These are phyloP conservation scores for Calycina marina DNA, from an alignment of 2,329 filamentous ascomycete species.

Conservation along the genomic window DNA sequence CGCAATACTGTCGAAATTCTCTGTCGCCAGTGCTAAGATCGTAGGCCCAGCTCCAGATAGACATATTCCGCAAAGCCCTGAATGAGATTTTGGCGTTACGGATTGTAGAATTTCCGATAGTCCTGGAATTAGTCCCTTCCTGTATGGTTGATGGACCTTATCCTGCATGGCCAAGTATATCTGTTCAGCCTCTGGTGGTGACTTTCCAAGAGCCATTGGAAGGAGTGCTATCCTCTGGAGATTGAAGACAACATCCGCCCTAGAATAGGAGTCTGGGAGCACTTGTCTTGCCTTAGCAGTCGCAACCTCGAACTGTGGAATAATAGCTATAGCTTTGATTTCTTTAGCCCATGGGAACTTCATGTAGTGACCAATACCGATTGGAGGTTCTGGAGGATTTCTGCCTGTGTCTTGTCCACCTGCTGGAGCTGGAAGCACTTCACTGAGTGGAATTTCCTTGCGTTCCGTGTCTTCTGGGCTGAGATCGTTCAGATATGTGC, in stretches of 20 bases:
- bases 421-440: slow-evolving; percentile 80
- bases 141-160: slow-evolving; percentile 93
- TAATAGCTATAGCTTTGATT: slow-evolving; percentile 94
- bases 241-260: slow-evolving; percentile 81
- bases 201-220: slow-evolving; percentile 76
- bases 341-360: slow-evolving; percentile 88
- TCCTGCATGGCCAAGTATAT: slow-evolving; percentile 99
- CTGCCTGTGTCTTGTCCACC: slow-evolving; percentile 84
- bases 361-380: slow-evolving; percentile 90
- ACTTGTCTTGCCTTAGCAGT: slow-evolving; percentile 83
- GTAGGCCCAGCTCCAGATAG: slow-evolving; percentile 90
- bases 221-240: slow-evolving; percentile 85
- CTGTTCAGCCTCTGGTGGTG: slow-evolving; percentile 79
- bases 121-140: slow-evolving; percentile 80
- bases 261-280: slow-evolving; percentile 63
- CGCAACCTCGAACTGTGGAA: slow-evolving; percentile 90
- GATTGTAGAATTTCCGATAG: slow-evolving; percentile 81
- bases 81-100: slow-evolving; percentile 76
- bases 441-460: slow-evolving; percentile 84
- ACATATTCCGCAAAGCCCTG: slow-evolving; percentile 84
- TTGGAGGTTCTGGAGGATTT: slow-evolving; percentile 73
- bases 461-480: slow-evolving; percentile 78
- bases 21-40: slow-evolving; percentile 81
- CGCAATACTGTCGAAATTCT: slow-evolving; percentile 80
- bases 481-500: slow-evolving; percentile 88